Evolutionary conservation across 495 filamentous ascomycete genomes (phyloP), one percentile per base, ranked within the genome.

Genomic region (Penicillium soppii): DNA sequence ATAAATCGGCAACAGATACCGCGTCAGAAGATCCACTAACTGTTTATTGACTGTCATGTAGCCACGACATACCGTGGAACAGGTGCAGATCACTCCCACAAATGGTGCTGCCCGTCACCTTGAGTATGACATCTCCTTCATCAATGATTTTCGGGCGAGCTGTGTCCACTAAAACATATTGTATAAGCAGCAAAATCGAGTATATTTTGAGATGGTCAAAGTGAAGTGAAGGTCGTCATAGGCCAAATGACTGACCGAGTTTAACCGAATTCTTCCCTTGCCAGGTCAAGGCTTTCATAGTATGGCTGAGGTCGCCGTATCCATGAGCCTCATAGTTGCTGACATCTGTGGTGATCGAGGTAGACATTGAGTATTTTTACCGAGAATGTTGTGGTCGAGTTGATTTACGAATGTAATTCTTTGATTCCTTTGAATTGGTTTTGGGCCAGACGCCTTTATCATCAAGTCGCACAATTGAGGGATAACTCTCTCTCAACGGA

Each of bases 61-160:
- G 16, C 13, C 7, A 23, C 23, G 10, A 51, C 49, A 48, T 27
- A 55, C 78, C 80, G 57, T 92, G 88, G 13, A 84, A 74, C 26
- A 92, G 72, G 58, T 92, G 90, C 8, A 92, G 72, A 58, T 95
- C 90, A 50, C 77, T 84, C 4, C 89, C 89, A 68, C 90, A 92
- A 47, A 95, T 82, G 2, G 89, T 92, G 49, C 74, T 83, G 5
- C 89, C 88, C 3, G 90, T 92, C 29, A 92, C 82, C 49, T 84
- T 88, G 35, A 91, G 69, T 54, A 95, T 88, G 12, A 90, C 88
- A 61, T 92, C 90, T 33, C 71, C 65, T 44, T 82, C 75, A 57
- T 92, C 86, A 46, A 87, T 67, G 53, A 92, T 76, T 45, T 69
- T 76, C 4, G 88, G 87, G 55, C 82, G 83, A 4, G 80, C 73